A percentile compares a stretch with the other conserved stretches of the same genome.
Evolutionary conservation across 352 stramenopile species (phyloP).

Genomic region (Aphanomyces stellatus): DNA sequence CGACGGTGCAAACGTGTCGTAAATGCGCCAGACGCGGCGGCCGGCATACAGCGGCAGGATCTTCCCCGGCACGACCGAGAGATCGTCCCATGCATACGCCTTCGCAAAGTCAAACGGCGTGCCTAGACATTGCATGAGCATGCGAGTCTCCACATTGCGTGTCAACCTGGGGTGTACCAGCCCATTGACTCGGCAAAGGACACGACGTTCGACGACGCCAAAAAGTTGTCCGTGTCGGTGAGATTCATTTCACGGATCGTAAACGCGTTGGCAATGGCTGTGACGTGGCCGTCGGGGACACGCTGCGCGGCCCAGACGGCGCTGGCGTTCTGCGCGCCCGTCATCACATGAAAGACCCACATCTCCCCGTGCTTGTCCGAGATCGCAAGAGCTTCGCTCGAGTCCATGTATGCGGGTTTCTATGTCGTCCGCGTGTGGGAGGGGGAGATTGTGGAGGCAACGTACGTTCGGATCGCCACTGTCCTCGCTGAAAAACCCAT

Average conservation of each 20-base stretch:
- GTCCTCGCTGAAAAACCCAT: conserved; percentile 93
- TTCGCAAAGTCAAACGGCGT: conserved; percentile 59
- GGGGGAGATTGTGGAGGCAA: neutral
- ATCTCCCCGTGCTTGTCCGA: conserved; percentile 81
- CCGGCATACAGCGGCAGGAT: conserved; percentile 61
- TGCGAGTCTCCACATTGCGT: conserved; percentile 48
- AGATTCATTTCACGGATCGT: conserved; percentile 85
- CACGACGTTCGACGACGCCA: conserved; percentile 84
- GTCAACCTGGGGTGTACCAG: conserved; percentile 62
- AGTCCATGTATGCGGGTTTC: conserved; percentile 52
- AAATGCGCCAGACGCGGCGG: conserved; percentile 85
- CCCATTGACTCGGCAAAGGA: conserved; percentile 74
- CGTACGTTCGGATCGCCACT: conserved; percentile 44
- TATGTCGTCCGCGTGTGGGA: neutral
- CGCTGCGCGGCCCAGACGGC: conserved; percentile 92
- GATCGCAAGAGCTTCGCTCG: conserved; percentile 80
- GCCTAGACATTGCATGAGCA: conserved; percentile 20
- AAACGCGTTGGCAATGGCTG: conserved; percentile 89
- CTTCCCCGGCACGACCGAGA: conserved; percentile 44
- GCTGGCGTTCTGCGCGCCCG: conserved; percentile 71
- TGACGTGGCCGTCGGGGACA: conserved; percentile 84
- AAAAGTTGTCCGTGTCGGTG: conserved; percentile 66
- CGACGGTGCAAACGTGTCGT: conserved; percentile 70
- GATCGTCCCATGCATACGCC: conserved; percentile 33
- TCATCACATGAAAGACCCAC: conserved; percentile 94